phyloP scores from a whole-genome alignment of 164 flowering plant genomes.

The Umbellularia californica region DNA sequence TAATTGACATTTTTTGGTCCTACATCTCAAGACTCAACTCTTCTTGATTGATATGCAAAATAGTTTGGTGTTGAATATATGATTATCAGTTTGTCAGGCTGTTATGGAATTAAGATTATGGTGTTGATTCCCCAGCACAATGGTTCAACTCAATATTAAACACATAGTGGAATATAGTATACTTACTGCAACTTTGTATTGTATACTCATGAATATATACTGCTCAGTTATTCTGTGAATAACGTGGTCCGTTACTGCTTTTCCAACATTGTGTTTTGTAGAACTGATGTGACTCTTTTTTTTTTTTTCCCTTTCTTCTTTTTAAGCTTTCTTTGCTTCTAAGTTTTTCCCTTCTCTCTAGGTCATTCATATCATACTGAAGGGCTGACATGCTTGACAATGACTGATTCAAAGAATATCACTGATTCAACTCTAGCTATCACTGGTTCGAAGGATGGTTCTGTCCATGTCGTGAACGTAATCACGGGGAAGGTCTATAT shows the following conservation, averaged over 20 bases:
- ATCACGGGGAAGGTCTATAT: slow-evolving; percentile 64
- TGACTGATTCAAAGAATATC: slow-evolving; percentile 22
- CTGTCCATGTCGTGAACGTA: slow-evolving; percentile 70
- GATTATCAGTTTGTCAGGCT: background rate
- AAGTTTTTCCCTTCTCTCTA: slow-evolving; percentile 12
- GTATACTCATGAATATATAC: background rate
- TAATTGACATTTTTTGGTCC: background rate
- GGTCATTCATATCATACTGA: slow-evolving; percentile 85
- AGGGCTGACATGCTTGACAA: slow-evolving; percentile 73
- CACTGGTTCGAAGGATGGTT: slow-evolving; percentile 64
- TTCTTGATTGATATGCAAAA: background rate
- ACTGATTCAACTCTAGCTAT: slow-evolving; percentile 3
- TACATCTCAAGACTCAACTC: background rate
- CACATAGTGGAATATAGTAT: background rate
- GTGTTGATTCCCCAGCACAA: background rate
- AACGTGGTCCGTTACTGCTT: too few relatives aligned
- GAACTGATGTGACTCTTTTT: background rate
- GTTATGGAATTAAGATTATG: background rate
- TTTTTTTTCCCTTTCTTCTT: background rate
- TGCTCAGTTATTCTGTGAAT: too few relatives aligned
- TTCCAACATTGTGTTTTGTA: background rate
- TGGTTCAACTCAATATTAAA: background rate
- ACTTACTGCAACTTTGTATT: too few relatives aligned
- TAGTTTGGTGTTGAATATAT: background rate
- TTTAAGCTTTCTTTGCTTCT: background rate